Evolutionary conservation across 306 rosid species (phyloP).

Genomic region (Prunus mira): DNA sequence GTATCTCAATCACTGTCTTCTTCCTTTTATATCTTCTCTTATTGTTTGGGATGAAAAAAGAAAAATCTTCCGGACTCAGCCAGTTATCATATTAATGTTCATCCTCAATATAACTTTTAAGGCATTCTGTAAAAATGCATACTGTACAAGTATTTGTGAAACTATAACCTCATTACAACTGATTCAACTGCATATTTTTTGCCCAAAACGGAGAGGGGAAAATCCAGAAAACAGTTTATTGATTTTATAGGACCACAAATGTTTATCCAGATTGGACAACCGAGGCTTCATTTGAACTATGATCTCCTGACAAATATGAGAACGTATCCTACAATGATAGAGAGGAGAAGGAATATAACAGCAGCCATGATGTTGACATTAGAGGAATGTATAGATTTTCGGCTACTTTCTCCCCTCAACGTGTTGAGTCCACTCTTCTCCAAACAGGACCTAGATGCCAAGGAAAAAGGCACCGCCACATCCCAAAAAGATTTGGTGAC

Average conservation of each 20-base stretch:
- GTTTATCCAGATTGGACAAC: neutral
- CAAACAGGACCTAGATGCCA: conserved; percentile 27
- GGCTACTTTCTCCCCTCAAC: conserved; percentile 19
- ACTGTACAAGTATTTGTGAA: neutral
- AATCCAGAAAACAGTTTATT: neutral
- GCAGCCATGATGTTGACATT: conserved; percentile 45
- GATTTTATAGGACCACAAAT: neutral
- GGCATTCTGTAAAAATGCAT: neutral
- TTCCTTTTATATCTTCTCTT: too few species aligned
- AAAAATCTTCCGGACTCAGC: too few species aligned
- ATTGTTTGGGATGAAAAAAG: too few species aligned
- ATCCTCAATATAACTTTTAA: neutral
- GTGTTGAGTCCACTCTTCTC: conserved; percentile 30
- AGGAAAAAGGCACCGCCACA: conserved; percentile 38
- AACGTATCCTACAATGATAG: conserved; percentile 50
- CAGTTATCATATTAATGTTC: too few species aligned
- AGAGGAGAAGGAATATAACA: conserved; percentile 49
- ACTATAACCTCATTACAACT: neutral
- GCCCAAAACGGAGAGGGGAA: neutral
- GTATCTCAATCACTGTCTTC: too few species aligned
- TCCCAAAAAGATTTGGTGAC: conserved; percentile 69
- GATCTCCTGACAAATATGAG: conserved; percentile 32
- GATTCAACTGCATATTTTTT: neutral
- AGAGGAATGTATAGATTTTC: conserved; percentile 22
- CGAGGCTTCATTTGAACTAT: conserved; percentile 1